A percentile compares a stretch with the other conserved stretches of the same genome.
Conservation (phyloP, 2,329 filamentous ascomycete genomes). For the Chaetomium olivaceum region DNA sequence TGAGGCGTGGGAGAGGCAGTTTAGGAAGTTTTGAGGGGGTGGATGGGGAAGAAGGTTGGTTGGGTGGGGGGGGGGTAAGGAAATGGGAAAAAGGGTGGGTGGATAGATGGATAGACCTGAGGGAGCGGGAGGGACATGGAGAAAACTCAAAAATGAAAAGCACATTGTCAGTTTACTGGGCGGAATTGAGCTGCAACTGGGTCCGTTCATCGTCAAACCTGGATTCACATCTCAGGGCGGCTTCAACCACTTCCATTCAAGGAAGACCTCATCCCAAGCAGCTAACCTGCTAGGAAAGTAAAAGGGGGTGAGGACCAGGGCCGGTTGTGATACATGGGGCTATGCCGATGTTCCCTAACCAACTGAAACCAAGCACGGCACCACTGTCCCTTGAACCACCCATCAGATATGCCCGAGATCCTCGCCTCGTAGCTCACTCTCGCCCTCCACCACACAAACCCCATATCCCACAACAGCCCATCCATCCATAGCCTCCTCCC, state of each 20-base stretch:
- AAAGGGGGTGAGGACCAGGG: not conserved
- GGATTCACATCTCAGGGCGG: not conserved
- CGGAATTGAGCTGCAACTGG: not conserved
- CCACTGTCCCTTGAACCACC: not conserved
- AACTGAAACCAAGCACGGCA: not conserved
- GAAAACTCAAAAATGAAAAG: not conserved
- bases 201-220: not conserved
- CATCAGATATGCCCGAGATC: not conserved
- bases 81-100: too few relatives aligned
- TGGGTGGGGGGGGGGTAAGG: too few relatives aligned
- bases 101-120: too few relatives aligned
- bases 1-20: conserved; percentile 54
- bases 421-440: not conserved
- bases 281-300: not conserved
- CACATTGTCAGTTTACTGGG: not conserved
- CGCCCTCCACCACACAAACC: not conserved
- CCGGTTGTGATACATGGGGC: not conserved
- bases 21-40: conserved; percentile 34
- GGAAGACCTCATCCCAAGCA: not conserved
- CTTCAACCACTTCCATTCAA: not conserved
- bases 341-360: not conserved
- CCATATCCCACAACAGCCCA: not conserved
- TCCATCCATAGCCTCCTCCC: not conserved
- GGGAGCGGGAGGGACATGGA: not conserved
- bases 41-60: too few relatives aligned